A percentile compares a stretch with the other conserved stretches of the same genome.
phyloP scores from a whole-genome alignment of 75 land plant genomes.

The Cupressus sempervirens region DNA sequence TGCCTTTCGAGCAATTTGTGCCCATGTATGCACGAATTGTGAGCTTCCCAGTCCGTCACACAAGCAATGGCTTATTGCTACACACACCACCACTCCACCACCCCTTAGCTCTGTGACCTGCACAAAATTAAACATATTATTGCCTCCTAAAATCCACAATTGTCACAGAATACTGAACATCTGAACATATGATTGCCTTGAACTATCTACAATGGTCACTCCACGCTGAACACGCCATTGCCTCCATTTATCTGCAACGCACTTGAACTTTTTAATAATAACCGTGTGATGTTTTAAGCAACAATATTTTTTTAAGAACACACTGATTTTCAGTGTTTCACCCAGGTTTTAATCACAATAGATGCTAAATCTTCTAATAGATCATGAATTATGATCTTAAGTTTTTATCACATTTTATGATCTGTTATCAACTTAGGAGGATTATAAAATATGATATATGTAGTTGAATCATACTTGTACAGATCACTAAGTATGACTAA shows the following conservation, averaged over 20 bases:
- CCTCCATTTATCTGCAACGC: neutral
- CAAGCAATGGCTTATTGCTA: slow-evolving; percentile 53
- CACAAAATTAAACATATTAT: neutral
- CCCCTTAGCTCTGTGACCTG: slow-evolving; percentile 47
- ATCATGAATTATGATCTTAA: too few relatives aligned
- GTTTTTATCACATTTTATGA: too few relatives aligned
- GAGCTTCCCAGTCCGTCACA: slow-evolving; percentile 60
- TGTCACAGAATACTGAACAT: too few relatives aligned
- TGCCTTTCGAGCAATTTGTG: slow-evolving; percentile 28
- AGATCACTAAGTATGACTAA: too few relatives aligned
- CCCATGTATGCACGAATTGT: slow-evolving; percentile 62
- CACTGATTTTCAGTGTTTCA: too few relatives aligned
- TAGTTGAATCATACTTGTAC: too few relatives aligned
- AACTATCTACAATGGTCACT: neutral
- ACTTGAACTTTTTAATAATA: neutral
- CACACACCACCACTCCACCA: slow-evolving; percentile 56
- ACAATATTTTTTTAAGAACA: neutral
- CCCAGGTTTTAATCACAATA: too few relatives aligned
- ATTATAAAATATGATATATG: too few relatives aligned
- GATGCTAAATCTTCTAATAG: too few relatives aligned
- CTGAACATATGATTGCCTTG: neutral
- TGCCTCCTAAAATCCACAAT: too few relatives aligned
- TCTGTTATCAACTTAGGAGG: too few relatives aligned
- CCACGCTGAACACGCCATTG: neutral
- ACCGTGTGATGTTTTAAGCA: neutral